Conservation (phyloP, 78 protist species). For the Blattamonas nauphoetae region DNA sequence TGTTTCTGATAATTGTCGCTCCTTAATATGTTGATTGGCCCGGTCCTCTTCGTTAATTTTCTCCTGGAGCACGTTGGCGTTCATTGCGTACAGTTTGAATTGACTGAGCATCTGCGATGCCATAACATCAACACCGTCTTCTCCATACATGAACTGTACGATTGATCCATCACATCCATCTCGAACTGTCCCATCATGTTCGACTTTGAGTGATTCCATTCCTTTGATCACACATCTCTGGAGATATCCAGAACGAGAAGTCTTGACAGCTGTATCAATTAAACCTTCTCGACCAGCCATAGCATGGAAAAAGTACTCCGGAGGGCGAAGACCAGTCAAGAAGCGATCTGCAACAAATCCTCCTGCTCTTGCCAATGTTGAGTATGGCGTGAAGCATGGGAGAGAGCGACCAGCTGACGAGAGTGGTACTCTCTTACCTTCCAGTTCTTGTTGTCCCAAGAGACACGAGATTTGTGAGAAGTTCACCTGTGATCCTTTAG, state of each 20-base stretch:
- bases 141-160: slow-evolving; percentile 89
- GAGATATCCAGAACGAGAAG: slow-evolving; percentile 88
- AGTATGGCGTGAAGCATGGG: slow-evolving; percentile 31
- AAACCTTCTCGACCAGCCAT: slow-evolving; percentile 99
- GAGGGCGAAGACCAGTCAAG: slow-evolving; percentile 75
- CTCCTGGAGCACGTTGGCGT: slow-evolving; percentile 35
- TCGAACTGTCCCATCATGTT: slow-evolving; percentile 66
- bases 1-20: too few relatives aligned
- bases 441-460: slow-evolving; percentile 61
- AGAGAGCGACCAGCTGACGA: slow-evolving; percentile 86
- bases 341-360: slow-evolving; percentile 84
- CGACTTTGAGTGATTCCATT: slow-evolving; percentile 62
- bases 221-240: slow-evolving; percentile 94
- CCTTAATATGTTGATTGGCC: too few relatives aligned
- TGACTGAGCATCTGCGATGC: slow-evolving; percentile 32
- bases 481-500: slow-evolving; percentile 93
- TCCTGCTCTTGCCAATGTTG: slow-evolving; percentile 7
- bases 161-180: slow-evolving; percentile 63
- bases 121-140: slow-evolving; percentile 77
- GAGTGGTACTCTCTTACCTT: slow-evolving; percentile 92
- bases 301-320: slow-evolving; percentile 94
- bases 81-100: slow-evolving; percentile 45
- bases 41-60: neutral
- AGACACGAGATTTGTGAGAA: slow-evolving; percentile 85
- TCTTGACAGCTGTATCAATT: slow-evolving; percentile 98